phyloP scores from a whole-genome alignment of 345 rosid species.

The Firmiana major region DNA sequence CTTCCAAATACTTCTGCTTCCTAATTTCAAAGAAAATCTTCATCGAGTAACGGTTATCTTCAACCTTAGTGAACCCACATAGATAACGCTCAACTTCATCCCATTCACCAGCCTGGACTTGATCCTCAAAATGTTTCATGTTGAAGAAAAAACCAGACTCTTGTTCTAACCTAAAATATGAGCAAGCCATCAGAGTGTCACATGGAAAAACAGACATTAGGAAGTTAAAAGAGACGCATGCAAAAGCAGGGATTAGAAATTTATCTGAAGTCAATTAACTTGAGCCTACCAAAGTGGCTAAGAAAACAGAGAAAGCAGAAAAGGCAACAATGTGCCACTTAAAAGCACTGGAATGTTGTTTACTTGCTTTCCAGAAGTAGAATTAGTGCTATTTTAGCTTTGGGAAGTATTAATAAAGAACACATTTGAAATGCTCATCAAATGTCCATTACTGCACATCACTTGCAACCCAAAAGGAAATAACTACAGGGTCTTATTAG shows the following conservation, averaged over 20 bases:
- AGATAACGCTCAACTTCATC: conserved; percentile 78
- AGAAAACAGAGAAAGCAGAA: not conserved
- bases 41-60: conserved; percentile 85
- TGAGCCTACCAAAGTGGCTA: not conserved
- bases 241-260: conserved; percentile 7
- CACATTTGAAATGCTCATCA: not conserved
- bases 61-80: conserved; percentile 84
- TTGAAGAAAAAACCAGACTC: conserved; percentile 86
- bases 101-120: conserved; percentile 81
- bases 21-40: conserved; percentile 86
- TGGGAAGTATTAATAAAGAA: not conserved
- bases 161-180: conserved; percentile 55
- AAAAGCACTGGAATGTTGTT: not conserved
- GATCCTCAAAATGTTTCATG: conserved; percentile 71
- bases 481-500: not conserved
- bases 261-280: not conserved
- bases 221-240: not conserved
- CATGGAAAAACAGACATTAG: not conserved
- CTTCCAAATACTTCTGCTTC: conserved; percentile 89
- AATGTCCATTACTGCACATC: not conserved
- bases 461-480: not conserved
- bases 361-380: not conserved
- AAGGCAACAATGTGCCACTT: not conserved
- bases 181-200: not conserved
- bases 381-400: not conserved